Conservation (phyloP, 257 asterid species). For the Orobanche coerulescens region DNA sequence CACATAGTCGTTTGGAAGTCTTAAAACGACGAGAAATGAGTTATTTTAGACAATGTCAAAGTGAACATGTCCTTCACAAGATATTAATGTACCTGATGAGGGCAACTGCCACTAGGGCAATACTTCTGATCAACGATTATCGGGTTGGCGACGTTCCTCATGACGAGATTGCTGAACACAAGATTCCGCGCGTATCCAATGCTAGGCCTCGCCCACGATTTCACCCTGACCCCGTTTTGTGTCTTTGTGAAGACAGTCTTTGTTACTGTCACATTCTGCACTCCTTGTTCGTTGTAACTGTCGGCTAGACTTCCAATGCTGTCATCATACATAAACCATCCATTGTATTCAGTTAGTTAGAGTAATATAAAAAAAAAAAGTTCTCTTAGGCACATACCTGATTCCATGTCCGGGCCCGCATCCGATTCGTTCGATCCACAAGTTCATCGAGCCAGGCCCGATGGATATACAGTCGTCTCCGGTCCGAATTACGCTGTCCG, state of each 20-base stretch:
- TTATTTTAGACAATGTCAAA: no score
- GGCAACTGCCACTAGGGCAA: slow-evolving; percentile 51
- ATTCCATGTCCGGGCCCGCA: slow-evolving; percentile 90
- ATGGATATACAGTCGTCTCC: slow-evolving; percentile 75
- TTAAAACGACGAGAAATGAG: no score
- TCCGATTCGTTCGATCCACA: slow-evolving; percentile 44
- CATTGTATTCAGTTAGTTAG: no score
- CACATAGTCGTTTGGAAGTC: no score
- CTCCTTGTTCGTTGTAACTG: slow-evolving; percentile 35
- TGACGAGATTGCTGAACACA: slow-evolving; percentile 37
- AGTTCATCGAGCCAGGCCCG: slow-evolving; percentile 57
- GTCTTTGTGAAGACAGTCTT: slow-evolving; percentile 55
- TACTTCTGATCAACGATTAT: slow-evolving; percentile 62
- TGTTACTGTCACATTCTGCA: slow-evolving; percentile 51
- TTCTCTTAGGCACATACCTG: slow-evolving; percentile 29
- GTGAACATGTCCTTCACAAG: no score
- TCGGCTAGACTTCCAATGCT: slow-evolving; percentile 53
- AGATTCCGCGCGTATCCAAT: slow-evolving; percentile 48
- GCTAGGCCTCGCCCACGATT: slow-evolving; percentile 68
- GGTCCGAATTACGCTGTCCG: slow-evolving; percentile 33
- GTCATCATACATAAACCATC: not conserved
- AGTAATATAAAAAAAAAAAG: no score
- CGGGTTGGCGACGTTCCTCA: slow-evolving; percentile 59
- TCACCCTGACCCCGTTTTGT: slow-evolving; percentile 62
- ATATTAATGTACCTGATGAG: slow-evolving; percentile 36